Evolutionary conservation across 2,329 filamentous ascomycete species (phyloP), one percentile per base, ranked within the genome.

Genomic region (Nemania abortiva): DNA sequence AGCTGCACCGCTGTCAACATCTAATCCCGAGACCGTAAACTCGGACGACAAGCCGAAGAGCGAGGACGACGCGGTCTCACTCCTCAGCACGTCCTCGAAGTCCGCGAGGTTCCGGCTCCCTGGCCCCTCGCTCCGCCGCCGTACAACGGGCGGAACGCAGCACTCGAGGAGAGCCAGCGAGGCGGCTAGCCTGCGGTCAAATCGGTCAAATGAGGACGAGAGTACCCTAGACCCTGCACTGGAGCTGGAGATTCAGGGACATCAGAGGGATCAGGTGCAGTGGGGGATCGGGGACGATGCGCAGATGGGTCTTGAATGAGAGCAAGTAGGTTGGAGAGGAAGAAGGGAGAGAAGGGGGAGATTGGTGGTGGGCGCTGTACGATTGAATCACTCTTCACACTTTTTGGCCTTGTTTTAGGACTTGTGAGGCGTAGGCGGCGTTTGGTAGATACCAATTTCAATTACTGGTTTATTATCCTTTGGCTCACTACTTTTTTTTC

Each of bases 201-300:
- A n/a, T n/a, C 61, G 85, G 83, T 55, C 83, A 78, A 75, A 75
- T 18, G 75, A 76, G 0, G 75, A 74, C 39, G 75, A 75, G 39
- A 74, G 73, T 20, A 71, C 74, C 37, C 63, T 79, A 18, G 75
- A 75, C 24, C 77, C 78, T 1, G 74, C 74, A 63, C 77, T 87
- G 4, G 84, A 86, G 65, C 77, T 88, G 56, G 82, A 87, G 79
- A 81, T 88, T 75, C 83, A 89, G 79, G 84, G 85, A 72, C 77
- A 85, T 71, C 80, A 84, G 72, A 83, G 81, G 76, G 89, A 87
- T 73, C 90, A 83, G 73, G 87, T 81, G 2, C 87, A 89, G 75
- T 94, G 94, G 90, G 92, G 93, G 0, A 87, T 97, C 58, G 92
- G 92, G 0, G 94, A 97, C 78, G 94, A 97, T 77, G 89, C 92